These are phyloP conservation scores for Turnera subulata DNA, from an alignment of 345 rosid species.

Conservation along the genomic window DNA sequence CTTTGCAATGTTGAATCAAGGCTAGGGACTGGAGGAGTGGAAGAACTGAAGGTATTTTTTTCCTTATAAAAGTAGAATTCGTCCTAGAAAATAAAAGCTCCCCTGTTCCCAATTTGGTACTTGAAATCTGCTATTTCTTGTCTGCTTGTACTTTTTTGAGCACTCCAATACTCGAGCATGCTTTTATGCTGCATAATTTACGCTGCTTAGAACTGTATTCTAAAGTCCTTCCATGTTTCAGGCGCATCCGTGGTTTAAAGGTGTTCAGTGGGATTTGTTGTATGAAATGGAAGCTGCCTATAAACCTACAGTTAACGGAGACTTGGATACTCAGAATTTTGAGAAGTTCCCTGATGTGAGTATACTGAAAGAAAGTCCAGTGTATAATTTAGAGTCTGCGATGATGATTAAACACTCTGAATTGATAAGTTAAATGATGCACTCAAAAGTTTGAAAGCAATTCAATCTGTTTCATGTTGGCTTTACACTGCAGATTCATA, in stretches of 20 bases:
- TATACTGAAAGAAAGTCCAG: conserved; percentile 14
- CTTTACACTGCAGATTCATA: too few species aligned
- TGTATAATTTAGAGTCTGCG: not conserved
- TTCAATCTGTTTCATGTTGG: not conserved
- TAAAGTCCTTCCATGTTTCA: conserved; percentile 28
- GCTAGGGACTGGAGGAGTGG: conserved; percentile 84
- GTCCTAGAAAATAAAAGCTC: not conserved
- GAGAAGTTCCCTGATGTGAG: conserved; percentile 97
- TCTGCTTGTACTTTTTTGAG: not conserved
- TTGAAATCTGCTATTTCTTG: conserved; percentile 3
- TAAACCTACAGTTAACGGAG: conserved; percentile 82
- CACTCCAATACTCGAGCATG: not conserved
- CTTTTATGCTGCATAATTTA: conserved; percentile 7
- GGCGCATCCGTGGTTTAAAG: conserved; percentile 80
- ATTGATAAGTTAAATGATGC: not conserved
- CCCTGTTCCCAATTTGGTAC: too few species aligned
- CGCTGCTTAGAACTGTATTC: conserved; percentile 13
- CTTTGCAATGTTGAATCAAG: conserved; percentile 91
- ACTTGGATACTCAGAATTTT: conserved; percentile 92
- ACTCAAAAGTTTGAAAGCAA: not conserved
- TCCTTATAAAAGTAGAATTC: conserved; percentile 3
- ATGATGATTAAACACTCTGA: not conserved
- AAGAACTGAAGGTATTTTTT: conserved; percentile 68
- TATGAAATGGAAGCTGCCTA: conserved; percentile 87
- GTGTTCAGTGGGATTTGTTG: conserved; percentile 76